These are phyloP conservation scores for Ascochyta koolunga DNA, from an alignment of 2,329 filamentous ascomycete species.

Conservation along the genomic window DNA sequence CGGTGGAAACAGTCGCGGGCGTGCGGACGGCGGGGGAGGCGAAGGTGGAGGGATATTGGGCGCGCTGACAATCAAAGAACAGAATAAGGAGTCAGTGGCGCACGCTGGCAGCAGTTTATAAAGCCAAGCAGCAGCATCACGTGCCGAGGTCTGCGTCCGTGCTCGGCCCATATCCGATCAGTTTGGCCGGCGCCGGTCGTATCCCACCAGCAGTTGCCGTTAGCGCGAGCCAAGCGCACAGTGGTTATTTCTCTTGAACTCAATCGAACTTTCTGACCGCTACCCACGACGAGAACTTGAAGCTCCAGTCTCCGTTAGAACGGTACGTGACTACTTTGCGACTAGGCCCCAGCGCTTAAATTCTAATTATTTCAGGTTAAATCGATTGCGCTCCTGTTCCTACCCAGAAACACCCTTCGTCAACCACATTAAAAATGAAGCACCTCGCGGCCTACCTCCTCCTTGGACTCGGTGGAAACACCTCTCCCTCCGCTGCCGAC, in stretches of 20 bases:
- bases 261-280: slow-evolving; percentile 38
- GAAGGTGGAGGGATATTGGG: slow-evolving; percentile 22
- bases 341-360: slow-evolving; percentile 17
- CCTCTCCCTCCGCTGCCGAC: slow-evolving; percentile 81
- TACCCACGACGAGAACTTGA: slow-evolving; percentile 72
- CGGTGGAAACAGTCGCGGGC: slow-evolving; percentile 17
- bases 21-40: slow-evolving; percentile 22
- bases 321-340: slow-evolving; percentile 62
- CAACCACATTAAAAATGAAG: slow-evolving; percentile 84
- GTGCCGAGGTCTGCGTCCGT: slow-evolving; percentile 10
- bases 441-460: slow-evolving; percentile 99
- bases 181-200: slow-evolving; percentile 12
- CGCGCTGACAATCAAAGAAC: slow-evolving; percentile 25
- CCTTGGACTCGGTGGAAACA: slow-evolving; percentile 91
- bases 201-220: too few species aligned
- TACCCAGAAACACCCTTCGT: slow-evolving; percentile 52
- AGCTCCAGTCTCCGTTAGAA: slow-evolving; percentile 99
- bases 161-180: background rate
- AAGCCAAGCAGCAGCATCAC: slow-evolving; percentile 24
- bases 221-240: too few species aligned
- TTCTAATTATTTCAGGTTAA: slow-evolving; percentile 53
- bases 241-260: too few species aligned
- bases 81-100: slow-evolving; percentile 28
- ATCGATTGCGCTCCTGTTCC: slow-evolving; percentile 98
- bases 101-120: slow-evolving; percentile 32